phyloP scores from a whole-genome alignment of 176 grass and related monocot genomes.

The Puya raimondii region DNA sequence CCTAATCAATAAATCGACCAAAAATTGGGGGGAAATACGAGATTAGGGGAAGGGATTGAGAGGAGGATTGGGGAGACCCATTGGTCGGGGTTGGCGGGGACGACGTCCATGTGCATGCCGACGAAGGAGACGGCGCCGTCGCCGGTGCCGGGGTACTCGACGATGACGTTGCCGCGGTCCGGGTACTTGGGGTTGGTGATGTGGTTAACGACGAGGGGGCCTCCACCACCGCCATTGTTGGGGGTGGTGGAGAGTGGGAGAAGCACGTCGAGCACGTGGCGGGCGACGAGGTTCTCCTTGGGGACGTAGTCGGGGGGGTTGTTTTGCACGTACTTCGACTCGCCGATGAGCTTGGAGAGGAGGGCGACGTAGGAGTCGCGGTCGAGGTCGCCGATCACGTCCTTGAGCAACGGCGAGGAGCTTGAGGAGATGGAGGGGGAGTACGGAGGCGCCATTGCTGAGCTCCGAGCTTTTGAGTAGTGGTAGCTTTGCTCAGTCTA shows the following conservation, averaged over 20 bases:
- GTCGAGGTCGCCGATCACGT: slow-evolving; percentile 48
- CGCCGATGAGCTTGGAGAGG: slow-evolving; percentile 70
- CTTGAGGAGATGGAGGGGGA: not conserved
- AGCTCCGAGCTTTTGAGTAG: too few relatives aligned
- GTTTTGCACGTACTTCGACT: slow-evolving; percentile 75
- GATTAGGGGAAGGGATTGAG: too few relatives aligned
- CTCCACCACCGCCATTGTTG: not conserved
- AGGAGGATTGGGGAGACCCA: slow-evolving; percentile 33
- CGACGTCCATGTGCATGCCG: slow-evolving; percentile 98
- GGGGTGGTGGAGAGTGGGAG: slow-evolving; percentile 2
- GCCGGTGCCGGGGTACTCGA: slow-evolving; percentile 70
- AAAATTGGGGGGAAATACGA: not conserved
- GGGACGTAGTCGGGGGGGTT: slow-evolving; percentile 58
- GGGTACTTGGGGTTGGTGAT: slow-evolving; percentile 32
- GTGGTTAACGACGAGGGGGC: slow-evolving; percentile 58
- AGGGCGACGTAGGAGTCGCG: slow-evolving; percentile 58
- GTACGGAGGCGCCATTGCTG: slow-evolving; percentile 43
- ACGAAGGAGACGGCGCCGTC: slow-evolving; percentile 66
- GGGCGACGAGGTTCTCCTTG: slow-evolving; percentile 72
- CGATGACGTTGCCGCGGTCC: slow-evolving; percentile 80
- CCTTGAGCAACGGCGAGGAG: slow-evolving; percentile 25
- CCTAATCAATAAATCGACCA: not conserved
- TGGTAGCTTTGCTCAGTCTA: too few relatives aligned
- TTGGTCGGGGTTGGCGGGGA: slow-evolving; percentile 54
- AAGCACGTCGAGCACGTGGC: slow-evolving; percentile 68